Conservation (phyloP, 1,284 basidiomycete species). For the Leccinum proliferum region DNA sequence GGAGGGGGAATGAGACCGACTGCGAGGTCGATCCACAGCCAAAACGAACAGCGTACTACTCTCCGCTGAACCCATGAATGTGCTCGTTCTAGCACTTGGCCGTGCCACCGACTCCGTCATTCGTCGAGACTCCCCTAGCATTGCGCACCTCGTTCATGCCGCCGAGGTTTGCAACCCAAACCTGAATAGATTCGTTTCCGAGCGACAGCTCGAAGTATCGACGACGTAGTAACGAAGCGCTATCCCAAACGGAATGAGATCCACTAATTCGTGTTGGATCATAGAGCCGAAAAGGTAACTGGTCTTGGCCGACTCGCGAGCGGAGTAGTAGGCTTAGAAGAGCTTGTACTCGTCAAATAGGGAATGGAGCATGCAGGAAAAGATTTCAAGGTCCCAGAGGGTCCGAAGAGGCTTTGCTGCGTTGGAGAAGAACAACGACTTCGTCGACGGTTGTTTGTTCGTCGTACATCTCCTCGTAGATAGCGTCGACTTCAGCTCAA, state of each 20-base stretch:
- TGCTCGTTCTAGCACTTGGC: no score
- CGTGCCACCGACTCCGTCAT: no score
- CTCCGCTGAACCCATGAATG: no score
- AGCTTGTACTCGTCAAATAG: conserved; percentile 99
- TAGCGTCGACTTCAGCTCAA: conserved; percentile 92
- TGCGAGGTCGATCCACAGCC: conserved; percentile 44
- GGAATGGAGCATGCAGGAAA: conserved; percentile 98
- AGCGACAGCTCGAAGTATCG: no score
- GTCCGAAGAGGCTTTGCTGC: conserved; percentile 80
- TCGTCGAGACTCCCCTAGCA: no score
- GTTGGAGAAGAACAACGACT: conserved; percentile 84
- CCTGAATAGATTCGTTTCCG: no score
- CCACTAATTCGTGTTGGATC: conserved; percentile 92
- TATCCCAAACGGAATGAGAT: conserved; percentile 70
- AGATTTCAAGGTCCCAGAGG: conserved; percentile 88
- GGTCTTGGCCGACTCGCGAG: conserved; percentile 82
- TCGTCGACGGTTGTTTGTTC: conserved; percentile 92
- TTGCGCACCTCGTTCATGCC: no score
- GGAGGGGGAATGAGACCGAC: conserved; percentile 30
- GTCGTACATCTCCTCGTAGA: conserved; percentile 99
- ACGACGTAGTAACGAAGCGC: no score
- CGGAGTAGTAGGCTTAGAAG: conserved; percentile 94
- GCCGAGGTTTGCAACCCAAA: no score
- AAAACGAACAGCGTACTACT: conserved; percentile 6
- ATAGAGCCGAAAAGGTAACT: conserved; percentile 74